These are phyloP conservation scores for Pythium myriotylum DNA, from an alignment of 352 stramenopile genomes.

Conservation along the genomic window DNA sequence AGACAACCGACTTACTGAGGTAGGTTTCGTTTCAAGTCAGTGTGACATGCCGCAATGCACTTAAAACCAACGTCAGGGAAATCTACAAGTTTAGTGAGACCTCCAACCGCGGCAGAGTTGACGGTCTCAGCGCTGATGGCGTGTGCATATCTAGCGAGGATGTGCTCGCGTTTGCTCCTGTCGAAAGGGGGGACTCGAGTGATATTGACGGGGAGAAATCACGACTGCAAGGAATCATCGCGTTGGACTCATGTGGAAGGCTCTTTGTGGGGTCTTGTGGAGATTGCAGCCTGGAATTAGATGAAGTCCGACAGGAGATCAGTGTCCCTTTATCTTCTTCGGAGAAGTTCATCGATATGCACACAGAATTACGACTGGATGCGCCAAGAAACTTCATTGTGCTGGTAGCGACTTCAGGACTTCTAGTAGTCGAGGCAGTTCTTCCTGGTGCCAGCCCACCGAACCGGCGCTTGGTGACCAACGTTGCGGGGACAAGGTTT, in stretches of 20 bases:
- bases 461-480: slow-evolving; percentile 8
- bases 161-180: slow-evolving; percentile 7
- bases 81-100: slow-evolving; percentile 14
- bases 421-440: slow-evolving; percentile 21
- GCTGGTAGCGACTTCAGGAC: slow-evolving; percentile 14
- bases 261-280: slow-evolving; percentile 5
- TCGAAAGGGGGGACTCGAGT: not conserved
- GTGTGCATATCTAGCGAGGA: not conserved
- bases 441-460: slow-evolving; percentile 7
- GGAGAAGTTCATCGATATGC: slow-evolving; percentile 15
- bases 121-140: slow-evolving; percentile 1
- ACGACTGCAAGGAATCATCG: slow-evolving; percentile 1
- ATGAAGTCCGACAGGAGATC: not conserved
- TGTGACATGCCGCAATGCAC: too few relatives aligned
- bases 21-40: too few relatives aligned
- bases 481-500: slow-evolving; percentile 4
- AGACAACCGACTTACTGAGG: slow-evolving; percentile 6
- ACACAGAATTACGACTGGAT: slow-evolving; percentile 1
- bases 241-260: slow-evolving; percentile 15
- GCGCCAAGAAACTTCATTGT: slow-evolving; percentile 12
- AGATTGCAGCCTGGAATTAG: too few relatives aligned
- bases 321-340: slow-evolving; percentile 12
- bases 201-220: not conserved
- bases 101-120: slow-evolving; percentile 1
- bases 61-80: too few relatives aligned